Evolutionary conservation across 2,329 filamentous ascomycete genomes (phyloP).

Genomic region (Aspergillus udagawae): DNA sequence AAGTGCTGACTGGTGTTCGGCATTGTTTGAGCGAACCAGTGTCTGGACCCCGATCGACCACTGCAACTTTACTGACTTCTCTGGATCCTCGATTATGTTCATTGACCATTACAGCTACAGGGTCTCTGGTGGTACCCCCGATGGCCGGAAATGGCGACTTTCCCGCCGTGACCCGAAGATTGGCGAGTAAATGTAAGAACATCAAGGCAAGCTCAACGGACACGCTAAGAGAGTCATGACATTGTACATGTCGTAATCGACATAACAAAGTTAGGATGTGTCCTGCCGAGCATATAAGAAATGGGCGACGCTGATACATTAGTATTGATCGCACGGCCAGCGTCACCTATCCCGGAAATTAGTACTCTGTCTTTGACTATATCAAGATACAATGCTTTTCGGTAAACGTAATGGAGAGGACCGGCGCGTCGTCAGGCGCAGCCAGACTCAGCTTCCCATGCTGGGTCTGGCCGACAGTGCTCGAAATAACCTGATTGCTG

Average conservation of each 20-base stretch:
- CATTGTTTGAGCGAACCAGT: background rate
- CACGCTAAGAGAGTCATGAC: background rate
- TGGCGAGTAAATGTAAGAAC: background rate
- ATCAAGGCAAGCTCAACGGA: background rate
- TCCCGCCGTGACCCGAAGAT: background rate
- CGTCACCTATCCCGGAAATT: background rate
- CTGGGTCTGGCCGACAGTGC: slow-evolving; percentile 28
- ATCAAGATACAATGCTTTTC: background rate
- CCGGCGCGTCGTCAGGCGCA: background rate
- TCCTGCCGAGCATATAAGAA: background rate
- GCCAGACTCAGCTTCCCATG: slow-evolving; percentile 29
- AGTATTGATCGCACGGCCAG: background rate
- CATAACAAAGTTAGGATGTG: background rate
- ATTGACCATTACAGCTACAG: background rate
- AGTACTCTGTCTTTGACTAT: background rate
- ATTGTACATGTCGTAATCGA: background rate
- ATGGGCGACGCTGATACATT: background rate
- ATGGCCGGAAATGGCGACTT: background rate
- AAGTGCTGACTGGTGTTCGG: background rate
- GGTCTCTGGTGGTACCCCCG: background rate
- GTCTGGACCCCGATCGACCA: background rate
- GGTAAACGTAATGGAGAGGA: background rate
- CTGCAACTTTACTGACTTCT: background rate
- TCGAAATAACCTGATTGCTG: slow-evolving; percentile 46
- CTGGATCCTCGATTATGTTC: background rate